phyloP scores from a whole-genome alignment of 495 filamentous ascomycete genomes.

The Apiosordaria backusii region DNA sequence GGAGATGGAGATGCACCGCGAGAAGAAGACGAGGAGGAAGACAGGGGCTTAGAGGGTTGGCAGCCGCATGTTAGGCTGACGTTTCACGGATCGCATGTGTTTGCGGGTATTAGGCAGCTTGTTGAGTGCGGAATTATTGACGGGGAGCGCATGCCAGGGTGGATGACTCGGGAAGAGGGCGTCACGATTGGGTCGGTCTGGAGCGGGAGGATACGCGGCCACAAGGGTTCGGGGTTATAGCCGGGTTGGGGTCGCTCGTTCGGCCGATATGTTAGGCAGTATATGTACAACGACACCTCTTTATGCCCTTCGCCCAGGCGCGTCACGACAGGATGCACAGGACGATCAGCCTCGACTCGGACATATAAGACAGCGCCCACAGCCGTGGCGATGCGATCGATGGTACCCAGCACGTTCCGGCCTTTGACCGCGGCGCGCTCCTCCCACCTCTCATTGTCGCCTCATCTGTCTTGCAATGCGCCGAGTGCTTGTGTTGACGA shows the following conservation, averaged over 20 bases:
- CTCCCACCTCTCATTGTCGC: constrained; percentile 89
- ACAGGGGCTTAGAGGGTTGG: constrained; percentile 40
- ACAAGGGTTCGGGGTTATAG: constrained; percentile 46
- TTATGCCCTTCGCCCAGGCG: constrained; percentile 65
- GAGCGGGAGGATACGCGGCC: constrained; percentile 54
- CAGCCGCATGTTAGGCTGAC: constrained; percentile 58
- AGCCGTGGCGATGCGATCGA: constrained; percentile 77
- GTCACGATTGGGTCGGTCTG: constrained; percentile 68
- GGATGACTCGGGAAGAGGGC: constrained; percentile 85
- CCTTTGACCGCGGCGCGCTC: constrained; percentile 83
- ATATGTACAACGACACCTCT: too few relatives aligned
- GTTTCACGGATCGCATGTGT: constrained; percentile 72
- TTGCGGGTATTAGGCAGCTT: constrained; percentile 69
- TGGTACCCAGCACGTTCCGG: constrained; percentile 82
- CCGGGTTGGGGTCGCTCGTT: too few relatives aligned
- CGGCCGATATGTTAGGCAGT: not conserved
- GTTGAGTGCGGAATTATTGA: constrained; percentile 71
- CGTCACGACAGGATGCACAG: constrained; percentile 77
- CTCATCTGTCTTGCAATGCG: too few relatives aligned
- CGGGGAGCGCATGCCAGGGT: constrained; percentile 74
- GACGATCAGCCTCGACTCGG: constrained; percentile 71
- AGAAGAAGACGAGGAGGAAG: constrained; percentile 12
- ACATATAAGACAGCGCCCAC: constrained; percentile 84
- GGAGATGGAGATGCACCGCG: not conserved
- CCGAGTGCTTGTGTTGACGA: too few relatives aligned